These are phyloP conservation scores for Neonectria ditissima DNA, from an alignment of 2,329 filamentous ascomycete genomes.

Conservation along the genomic window DNA sequence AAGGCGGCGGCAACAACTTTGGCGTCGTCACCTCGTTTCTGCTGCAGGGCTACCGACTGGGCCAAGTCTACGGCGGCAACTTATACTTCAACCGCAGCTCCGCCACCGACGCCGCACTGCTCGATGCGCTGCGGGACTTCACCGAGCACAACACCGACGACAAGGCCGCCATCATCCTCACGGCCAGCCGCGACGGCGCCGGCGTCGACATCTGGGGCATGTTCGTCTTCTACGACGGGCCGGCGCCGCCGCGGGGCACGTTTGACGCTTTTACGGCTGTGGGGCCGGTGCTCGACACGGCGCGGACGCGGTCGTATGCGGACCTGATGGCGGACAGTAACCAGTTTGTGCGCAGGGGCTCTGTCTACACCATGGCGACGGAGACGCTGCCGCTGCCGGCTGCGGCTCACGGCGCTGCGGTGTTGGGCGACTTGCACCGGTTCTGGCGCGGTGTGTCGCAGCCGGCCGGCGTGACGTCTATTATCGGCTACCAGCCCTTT, in stretches of 20 bases:
- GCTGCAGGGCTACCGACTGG: slow-evolving; percentile 56
- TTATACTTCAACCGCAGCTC: slow-evolving; percentile 51
- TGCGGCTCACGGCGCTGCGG: slow-evolving; percentile 40
- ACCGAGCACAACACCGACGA: slow-evolving; percentile 68
- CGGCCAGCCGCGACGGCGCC: slow-evolving; percentile 55
- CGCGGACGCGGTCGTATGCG: slow-evolving; percentile 62
- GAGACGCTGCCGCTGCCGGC: slow-evolving; percentile 52
- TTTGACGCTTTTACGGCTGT: slow-evolving; percentile 64
- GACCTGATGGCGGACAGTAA: slow-evolving; percentile 50
- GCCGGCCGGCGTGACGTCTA: slow-evolving; percentile 40
- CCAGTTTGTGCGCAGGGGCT: slow-evolving; percentile 39
- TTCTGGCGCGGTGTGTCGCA: slow-evolving; percentile 45
- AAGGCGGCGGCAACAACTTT: slow-evolving; percentile 69
- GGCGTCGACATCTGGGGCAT: slow-evolving; percentile 66
- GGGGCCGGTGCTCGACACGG: slow-evolving; percentile 56
- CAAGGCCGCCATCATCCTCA: slow-evolving; percentile 71
- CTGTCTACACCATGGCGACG: slow-evolving; percentile 51
- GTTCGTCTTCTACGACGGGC: slow-evolving; percentile 73
- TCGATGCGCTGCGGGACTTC: slow-evolving; percentile 65
- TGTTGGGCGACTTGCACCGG: slow-evolving; percentile 45
- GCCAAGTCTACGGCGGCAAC: slow-evolving; percentile 58
- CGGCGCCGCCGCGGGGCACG: slow-evolving; percentile 60
- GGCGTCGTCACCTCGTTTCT: slow-evolving; percentile 61
- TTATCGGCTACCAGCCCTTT: slow-evolving; percentile 54
- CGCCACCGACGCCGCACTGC: slow-evolving; percentile 50